A percentile compares a stretch with the other conserved stretches of the same genome.
phyloP scores from a whole-genome alignment of 257 asterid species.

The Forsythia suspensa region DNA sequence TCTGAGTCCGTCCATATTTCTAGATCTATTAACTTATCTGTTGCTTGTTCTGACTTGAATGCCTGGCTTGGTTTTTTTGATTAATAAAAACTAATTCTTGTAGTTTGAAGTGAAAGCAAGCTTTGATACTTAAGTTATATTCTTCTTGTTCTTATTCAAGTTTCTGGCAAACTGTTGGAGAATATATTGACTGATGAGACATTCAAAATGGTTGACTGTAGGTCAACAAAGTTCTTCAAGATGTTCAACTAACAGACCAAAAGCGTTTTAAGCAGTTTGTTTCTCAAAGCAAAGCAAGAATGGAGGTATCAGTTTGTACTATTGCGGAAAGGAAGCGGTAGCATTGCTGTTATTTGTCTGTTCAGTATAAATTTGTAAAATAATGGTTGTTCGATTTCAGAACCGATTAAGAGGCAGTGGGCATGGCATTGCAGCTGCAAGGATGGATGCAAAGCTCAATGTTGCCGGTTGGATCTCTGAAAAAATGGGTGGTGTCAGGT shows the following conservation, averaged over 20 bases:
- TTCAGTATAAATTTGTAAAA: conserved; percentile 19
- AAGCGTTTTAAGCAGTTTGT: conserved; percentile 97
- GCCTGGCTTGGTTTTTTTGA: background rate
- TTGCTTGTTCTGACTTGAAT: background rate
- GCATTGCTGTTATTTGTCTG: background rate
- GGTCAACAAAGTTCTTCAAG: conserved; percentile 87
- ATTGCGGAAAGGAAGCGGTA: background rate
- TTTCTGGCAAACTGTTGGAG: conserved; percentile 18
- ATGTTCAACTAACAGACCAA: conserved; percentile 91
- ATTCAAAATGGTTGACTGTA: conserved; percentile 33
- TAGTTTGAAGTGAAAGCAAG: background rate
- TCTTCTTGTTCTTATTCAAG: background rate
- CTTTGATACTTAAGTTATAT: background rate
- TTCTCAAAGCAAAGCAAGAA: conserved; percentile 94
- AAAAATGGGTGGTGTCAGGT: conserved; percentile 99
- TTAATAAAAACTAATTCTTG: background rate
- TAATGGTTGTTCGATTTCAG: conserved; percentile 43
- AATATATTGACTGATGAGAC: conserved; percentile 15
- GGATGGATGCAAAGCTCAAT: conserved; percentile 98
- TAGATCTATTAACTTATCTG: background rate
- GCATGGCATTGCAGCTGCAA: conserved; percentile 91
- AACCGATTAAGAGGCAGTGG: conserved; percentile 98
- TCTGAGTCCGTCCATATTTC: background rate
- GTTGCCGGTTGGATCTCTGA: conserved; percentile 96
- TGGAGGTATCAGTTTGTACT: conserved; percentile 69